phyloP scores from a whole-genome alignment of 192 early-diverging fungal genomes.

The Backusella sp. region DNA sequence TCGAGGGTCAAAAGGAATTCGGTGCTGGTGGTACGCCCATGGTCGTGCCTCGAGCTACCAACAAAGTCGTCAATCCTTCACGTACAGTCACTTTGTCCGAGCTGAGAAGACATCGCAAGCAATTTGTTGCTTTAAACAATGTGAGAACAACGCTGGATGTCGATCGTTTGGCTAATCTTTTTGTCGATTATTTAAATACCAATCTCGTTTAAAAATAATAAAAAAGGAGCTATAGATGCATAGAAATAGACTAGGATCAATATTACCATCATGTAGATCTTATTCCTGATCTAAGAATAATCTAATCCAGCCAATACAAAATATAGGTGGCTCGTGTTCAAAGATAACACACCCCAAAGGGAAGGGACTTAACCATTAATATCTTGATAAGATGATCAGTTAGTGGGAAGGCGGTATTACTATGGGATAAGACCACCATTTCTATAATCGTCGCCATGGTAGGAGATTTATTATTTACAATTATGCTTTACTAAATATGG shows the following conservation, averaged over 20 bases:
- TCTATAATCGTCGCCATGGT: no score
- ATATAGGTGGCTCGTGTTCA: no score
- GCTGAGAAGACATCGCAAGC: constrained; percentile 73
- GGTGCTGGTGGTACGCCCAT: constrained; percentile 51
- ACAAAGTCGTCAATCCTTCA: constrained; percentile 65
- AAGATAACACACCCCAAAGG: no score
- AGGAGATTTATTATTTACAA: no score
- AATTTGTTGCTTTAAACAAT: constrained; percentile 90
- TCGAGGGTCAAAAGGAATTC: constrained; percentile 76
- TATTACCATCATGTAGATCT: no score
- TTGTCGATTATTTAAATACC: constrained; percentile 92
- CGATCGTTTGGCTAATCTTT: constrained; percentile 71
- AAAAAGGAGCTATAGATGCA: background rate
- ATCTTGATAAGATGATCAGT: no score
- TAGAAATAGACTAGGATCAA: background rate
- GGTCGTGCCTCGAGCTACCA: constrained; percentile 51
- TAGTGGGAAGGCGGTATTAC: no score
- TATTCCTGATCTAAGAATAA: no score
- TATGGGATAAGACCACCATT: no score
- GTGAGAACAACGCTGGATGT: constrained; percentile 75
- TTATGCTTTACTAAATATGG: no score
- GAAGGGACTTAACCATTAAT: no score
- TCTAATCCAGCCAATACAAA: no score
- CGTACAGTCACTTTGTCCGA: constrained; percentile 76
- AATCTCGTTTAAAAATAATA: constrained; percentile 48